Evolutionary conservation across 305 asterid genomes (phyloP).

Genomic region (Lippia alba): DNA sequence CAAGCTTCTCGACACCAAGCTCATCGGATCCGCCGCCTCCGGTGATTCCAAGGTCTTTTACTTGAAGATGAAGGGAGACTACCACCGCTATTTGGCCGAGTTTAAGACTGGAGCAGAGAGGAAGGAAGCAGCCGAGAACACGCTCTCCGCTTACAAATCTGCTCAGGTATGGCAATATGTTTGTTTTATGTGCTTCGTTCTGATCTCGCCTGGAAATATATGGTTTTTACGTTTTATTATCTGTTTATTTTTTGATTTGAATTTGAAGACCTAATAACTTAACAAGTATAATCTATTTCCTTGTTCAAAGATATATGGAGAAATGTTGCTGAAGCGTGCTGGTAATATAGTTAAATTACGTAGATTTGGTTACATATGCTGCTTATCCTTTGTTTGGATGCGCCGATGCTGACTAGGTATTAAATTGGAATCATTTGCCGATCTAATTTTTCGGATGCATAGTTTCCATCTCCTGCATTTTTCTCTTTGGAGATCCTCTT

Average conservation of each 20-base stretch:
- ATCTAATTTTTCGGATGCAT: background rate
- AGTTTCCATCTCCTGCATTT: background rate
- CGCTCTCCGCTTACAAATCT: slow-evolving; percentile 83
- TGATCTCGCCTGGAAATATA: slow-evolving; percentile 10
- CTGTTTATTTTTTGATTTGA: background rate
- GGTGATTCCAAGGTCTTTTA: slow-evolving; percentile 89
- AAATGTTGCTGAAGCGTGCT: slow-evolving; percentile 3
- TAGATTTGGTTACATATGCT: background rate
- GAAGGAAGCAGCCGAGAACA: slow-evolving; percentile 92
- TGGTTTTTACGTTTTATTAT: slow-evolving; percentile 8
- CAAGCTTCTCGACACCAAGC: slow-evolving; percentile 74
- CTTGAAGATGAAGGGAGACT: slow-evolving; percentile 95
- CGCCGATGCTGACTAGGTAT: background rate
- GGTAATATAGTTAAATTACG: slow-evolving; percentile 8
- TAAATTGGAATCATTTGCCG: background rate
- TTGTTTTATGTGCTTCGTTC: background rate
- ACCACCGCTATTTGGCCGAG: slow-evolving; percentile 87
- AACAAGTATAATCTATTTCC: slow-evolving; percentile 3
- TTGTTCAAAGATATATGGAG: background rate
- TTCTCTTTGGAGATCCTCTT: background rate
- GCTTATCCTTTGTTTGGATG: slow-evolving; percentile 10
- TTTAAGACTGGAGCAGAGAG: slow-evolving; percentile 75
- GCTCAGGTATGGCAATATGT: slow-evolving; percentile 58
- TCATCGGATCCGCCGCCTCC: slow-evolving; percentile 61
- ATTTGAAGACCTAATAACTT: slow-evolving; percentile 8